Conservation (phyloP, 1,139 yeast genomes). For the Taiozyma sp. region DNA sequence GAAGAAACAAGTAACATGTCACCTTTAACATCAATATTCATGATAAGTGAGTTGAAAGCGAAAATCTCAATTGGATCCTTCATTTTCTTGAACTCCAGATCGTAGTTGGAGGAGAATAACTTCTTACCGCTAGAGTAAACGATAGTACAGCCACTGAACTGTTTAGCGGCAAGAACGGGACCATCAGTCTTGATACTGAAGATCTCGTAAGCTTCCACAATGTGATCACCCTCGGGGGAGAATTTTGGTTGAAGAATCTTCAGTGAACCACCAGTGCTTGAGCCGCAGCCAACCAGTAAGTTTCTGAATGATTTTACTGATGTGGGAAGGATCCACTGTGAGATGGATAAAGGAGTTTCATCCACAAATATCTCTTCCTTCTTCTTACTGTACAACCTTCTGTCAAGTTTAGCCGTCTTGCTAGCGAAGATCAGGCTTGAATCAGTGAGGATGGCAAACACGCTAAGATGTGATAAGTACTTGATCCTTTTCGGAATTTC, state of each 20-base stretch:
- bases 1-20: slow-evolving; percentile 35
- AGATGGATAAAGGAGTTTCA: slow-evolving; percentile 13
- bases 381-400: slow-evolving; percentile 4
- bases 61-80: slow-evolving; percentile 25
- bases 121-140: slow-evolving; percentile 20
- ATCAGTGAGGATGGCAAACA: slow-evolving; percentile 38
- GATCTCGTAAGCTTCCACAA: slow-evolving; percentile 14
- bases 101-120: slow-evolving; percentile 37
- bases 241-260: slow-evolving; percentile 17
- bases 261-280: slow-evolving; percentile 16
- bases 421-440: slow-evolving; percentile 13
- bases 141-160: slow-evolving; percentile 15
- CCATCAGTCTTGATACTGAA: slow-evolving; percentile 20
- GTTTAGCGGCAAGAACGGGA: slow-evolving; percentile 23
- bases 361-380: slow-evolving; percentile 7
- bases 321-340: slow-evolving; percentile 20
- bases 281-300: slow-evolving; percentile 17
- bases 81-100: slow-evolving; percentile 35
- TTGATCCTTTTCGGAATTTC: slow-evolving; percentile 36
- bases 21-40: slow-evolving; percentile 29
- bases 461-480: slow-evolving; percentile 30
- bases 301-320: slow-evolving; percentile 17
- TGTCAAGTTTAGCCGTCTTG: slow-evolving; percentile 8
- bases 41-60: slow-evolving; percentile 35
- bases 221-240: slow-evolving; percentile 1